These are phyloP conservation scores for Ophiostoma australiae DNA, from an alignment of 2,329 filamentous ascomycete genomes.

Conservation along the genomic window DNA sequence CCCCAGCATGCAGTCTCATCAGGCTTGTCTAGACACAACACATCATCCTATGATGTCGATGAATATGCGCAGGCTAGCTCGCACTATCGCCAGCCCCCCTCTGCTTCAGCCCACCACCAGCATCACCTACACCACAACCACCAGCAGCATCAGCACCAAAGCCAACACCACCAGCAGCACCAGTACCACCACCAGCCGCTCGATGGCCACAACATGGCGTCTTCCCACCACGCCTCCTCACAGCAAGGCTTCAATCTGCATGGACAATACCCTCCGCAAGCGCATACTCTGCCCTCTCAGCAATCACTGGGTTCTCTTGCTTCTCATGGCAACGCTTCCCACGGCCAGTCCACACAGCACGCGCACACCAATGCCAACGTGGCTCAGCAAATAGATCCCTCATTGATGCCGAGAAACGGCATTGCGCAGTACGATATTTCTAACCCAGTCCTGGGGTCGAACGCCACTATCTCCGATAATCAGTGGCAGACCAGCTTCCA, in stretches of 20 bases:
- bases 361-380: slow-evolving; percentile 11
- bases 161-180: neutral
- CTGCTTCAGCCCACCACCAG: slow-evolving; percentile 25
- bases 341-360: slow-evolving; percentile 16
- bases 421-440: slow-evolving; percentile 27
- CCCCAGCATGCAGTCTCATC: slow-evolving; percentile 33
- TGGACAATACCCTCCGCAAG: slow-evolving; percentile 15
- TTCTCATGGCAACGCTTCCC: slow-evolving; percentile 9
- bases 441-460: slow-evolving; percentile 25
- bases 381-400: slow-evolving; percentile 33
- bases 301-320: slow-evolving; percentile 3
- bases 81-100: slow-evolving; percentile 36
- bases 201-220: neutral
- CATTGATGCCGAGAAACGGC: slow-evolving; percentile 29
- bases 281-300: neutral
- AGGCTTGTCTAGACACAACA: slow-evolving; percentile 37
- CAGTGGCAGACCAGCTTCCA: slow-evolving; percentile 25
- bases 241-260: slow-evolving; percentile 5
- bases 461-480: slow-evolving; percentile 4
- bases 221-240: slow-evolving; percentile 12
- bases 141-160: neutral
- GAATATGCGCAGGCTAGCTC: slow-evolving; percentile 31
- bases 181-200: neutral
- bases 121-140: slow-evolving; percentile 1
- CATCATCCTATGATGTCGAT: slow-evolving; percentile 37